phyloP scores from a whole-genome alignment of 148 eudicot genomes.

The Fagopyrum tataricum region DNA sequence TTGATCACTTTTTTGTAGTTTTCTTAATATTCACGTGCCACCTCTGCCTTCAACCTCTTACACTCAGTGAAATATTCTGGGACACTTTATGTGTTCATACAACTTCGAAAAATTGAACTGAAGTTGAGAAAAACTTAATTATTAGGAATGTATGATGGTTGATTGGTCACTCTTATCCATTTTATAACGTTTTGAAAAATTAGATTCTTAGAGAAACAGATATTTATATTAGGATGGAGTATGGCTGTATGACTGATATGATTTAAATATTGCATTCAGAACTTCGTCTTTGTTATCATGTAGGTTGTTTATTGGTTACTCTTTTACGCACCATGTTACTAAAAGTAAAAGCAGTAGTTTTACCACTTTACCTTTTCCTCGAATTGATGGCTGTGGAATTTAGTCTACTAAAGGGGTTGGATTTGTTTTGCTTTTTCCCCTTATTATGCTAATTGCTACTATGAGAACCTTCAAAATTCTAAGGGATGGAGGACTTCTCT shows the following conservation, averaged over 20 bases:
- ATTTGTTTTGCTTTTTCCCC: not conserved
- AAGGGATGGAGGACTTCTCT: not conserved
- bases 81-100: not conserved
- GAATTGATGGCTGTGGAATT: not conserved
- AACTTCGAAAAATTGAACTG: not conserved
- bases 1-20: not conserved
- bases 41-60: not conserved
- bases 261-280: not conserved
- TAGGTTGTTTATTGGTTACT: not conserved
- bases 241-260: not conserved
- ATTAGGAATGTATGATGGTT: not conserved
- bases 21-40: not conserved
- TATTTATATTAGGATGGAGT: not conserved
- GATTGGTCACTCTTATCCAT: not conserved
- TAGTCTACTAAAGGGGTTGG: not conserved
- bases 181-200: not conserved
- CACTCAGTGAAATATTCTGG: not conserved
- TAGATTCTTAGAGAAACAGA: not conserved
- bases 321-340: not conserved
- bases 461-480: not conserved
- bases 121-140: not conserved
- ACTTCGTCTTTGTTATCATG: not conserved
- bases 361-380: not conserved
- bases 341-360: not conserved
- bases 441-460: conserved; percentile 1